These are phyloP conservation scores for Cryptococcus sp. DNA, from an alignment of 1,284 basidiomycete species.

Conservation along the genomic window DNA sequence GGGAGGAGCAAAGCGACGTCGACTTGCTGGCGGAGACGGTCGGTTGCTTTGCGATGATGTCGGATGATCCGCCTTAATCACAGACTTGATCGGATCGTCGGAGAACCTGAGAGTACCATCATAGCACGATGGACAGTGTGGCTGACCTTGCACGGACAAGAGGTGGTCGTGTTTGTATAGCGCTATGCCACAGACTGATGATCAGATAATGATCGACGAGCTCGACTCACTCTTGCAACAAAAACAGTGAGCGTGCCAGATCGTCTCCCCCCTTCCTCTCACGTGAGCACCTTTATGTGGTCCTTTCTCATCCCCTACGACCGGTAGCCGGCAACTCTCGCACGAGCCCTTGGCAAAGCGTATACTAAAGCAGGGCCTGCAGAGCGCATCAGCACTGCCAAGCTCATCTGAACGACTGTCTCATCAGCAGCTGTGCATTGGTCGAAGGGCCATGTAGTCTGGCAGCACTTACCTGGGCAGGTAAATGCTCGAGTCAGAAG, in stretches of 20 bases:
- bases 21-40: too few relatives aligned
- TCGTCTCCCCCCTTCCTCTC: neutral
- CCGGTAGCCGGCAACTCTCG: neutral
- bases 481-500: conserved; percentile 7
- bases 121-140: neutral
- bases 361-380: conserved; percentile 6
- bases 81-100: too few relatives aligned
- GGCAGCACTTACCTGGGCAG: conserved; percentile 7
- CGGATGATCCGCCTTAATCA: too few relatives aligned
- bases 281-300: conserved; percentile 10
- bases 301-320: conserved; percentile 13
- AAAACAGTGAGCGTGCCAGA: conserved; percentile 15
- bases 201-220: neutral
- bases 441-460: neutral
- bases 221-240: conserved; percentile 6
- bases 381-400: conserved; percentile 3
- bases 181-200: neutral
- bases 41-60: too few relatives aligned
- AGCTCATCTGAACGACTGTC: neutral
- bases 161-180: neutral
- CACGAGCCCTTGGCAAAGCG: conserved; percentile 7
- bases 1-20: too few relatives aligned
- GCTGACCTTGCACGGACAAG: neutral
- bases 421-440: neutral
- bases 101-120: neutral